These are phyloP conservation scores for Quercus rubra DNA, from an alignment of 306 rosid genomes.

Conservation along the genomic window DNA sequence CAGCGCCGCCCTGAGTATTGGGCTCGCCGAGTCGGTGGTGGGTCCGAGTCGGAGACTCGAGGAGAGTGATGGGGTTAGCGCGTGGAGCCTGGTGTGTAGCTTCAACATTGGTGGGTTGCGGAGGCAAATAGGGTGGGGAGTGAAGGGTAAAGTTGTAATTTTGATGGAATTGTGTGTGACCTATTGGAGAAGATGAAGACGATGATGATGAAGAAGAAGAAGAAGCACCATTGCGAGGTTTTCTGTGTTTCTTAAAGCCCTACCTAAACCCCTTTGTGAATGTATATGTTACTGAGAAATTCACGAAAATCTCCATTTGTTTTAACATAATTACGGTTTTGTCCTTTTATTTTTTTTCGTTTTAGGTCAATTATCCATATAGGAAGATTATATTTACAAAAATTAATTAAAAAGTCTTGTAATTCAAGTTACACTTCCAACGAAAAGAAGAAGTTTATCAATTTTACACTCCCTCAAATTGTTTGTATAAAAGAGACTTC, in stretches of 20 bases:
- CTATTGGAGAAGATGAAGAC: slow-evolving; percentile 19
- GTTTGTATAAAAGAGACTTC: too few relatives aligned
- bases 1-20: slow-evolving; percentile 47
- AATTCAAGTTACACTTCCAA: too few relatives aligned
- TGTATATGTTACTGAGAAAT: background rate
- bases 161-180: slow-evolving; percentile 8
- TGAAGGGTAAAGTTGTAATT: background rate
- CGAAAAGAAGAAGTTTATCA: too few relatives aligned
- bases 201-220: slow-evolving; percentile 10
- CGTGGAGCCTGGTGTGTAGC: slow-evolving; percentile 44
- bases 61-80: slow-evolving; percentile 36
- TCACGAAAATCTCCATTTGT: slow-evolving; percentile 11
- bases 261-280: slow-evolving; percentile 59
- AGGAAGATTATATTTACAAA: too few relatives aligned
- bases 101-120: slow-evolving; percentile 58
- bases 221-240: background rate
- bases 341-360: too few relatives aligned
- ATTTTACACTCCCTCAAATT: too few relatives aligned
- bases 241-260: slow-evolving; percentile 49
- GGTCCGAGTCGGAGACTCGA: slow-evolving; percentile 39
- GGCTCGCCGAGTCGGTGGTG: slow-evolving; percentile 33
- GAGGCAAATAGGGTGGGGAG: background rate
- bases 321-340: too few relatives aligned
- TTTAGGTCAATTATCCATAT: too few relatives aligned
- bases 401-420: too few relatives aligned